phyloP scores from a whole-genome alignment of 2,329 filamentous ascomycete species.

The Ambrosiella cleistominuta region DNA sequence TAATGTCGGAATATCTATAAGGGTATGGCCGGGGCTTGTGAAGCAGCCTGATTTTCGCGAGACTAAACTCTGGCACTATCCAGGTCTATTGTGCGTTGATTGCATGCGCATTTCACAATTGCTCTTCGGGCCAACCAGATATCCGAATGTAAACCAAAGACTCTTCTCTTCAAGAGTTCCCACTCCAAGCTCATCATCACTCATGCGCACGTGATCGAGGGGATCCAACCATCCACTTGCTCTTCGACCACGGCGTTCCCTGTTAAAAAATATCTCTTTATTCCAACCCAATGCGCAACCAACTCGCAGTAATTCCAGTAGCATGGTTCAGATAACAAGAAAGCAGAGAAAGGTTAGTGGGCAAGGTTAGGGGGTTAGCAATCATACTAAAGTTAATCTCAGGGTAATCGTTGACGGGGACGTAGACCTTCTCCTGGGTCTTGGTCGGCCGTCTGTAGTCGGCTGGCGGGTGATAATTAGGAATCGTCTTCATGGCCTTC shows the following conservation, averaged over 20 bases:
- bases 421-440: conserved; percentile 99
- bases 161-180: not conserved
- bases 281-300: too few species aligned
- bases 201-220: too few species aligned
- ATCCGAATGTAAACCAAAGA: not conserved
- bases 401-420: conserved; percentile 99
- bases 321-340: conserved; percentile 9
- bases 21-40: not conserved
- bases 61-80: too few species aligned
- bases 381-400: conserved; percentile 99
- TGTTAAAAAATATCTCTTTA: too few species aligned
- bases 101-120: not conserved
- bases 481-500: conserved; percentile 98
- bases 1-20: not conserved
- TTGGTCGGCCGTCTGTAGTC: conserved; percentile 98
- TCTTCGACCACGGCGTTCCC: too few species aligned
- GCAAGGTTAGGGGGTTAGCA: conserved; percentile 90
- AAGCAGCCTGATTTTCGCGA: too few species aligned
- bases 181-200: not conserved
- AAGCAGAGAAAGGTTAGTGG: conserved; percentile 20
- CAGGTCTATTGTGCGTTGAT: too few species aligned
- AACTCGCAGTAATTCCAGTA: not conserved
- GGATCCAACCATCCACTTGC: too few species aligned
- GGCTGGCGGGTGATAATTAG: conserved; percentile 96
- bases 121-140: not conserved